Conservation (phyloP, 1,139 yeast genomes). For the Pichia sp. region DNA sequence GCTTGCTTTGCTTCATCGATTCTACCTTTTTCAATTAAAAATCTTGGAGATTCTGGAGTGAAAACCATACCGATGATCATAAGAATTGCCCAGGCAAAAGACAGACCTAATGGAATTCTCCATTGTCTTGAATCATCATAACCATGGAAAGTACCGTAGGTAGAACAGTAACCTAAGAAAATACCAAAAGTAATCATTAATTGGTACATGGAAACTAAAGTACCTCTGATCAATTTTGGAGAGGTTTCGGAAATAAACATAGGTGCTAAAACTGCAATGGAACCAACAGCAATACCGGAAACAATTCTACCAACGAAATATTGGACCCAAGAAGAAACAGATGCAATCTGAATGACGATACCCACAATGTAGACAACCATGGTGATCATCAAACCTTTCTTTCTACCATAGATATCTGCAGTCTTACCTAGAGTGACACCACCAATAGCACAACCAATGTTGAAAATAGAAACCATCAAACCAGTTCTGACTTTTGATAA, state of each 20-base stretch:
- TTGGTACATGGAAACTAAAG: slow-evolving; percentile 58
- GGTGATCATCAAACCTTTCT: slow-evolving; percentile 47
- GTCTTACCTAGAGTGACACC: slow-evolving; percentile 48
- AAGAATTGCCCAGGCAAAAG: slow-evolving; percentile 43
- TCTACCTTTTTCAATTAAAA: slow-evolving; percentile 45
- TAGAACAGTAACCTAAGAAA: slow-evolving; percentile 57
- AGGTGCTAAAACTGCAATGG: slow-evolving; percentile 55
- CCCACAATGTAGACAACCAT: slow-evolving; percentile 56
- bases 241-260: slow-evolving; percentile 61
- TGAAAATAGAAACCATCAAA: slow-evolving; percentile 58
- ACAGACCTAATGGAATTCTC: slow-evolving; percentile 58
- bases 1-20: slow-evolving; percentile 55
- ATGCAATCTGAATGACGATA: slow-evolving; percentile 55
- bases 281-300: slow-evolving; percentile 62
- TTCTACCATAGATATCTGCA: slow-evolving; percentile 58
- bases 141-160: slow-evolving; percentile 47
- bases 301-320: slow-evolving; percentile 56
- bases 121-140: slow-evolving; percentile 48
- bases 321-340: slow-evolving; percentile 46
- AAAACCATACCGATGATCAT: slow-evolving; percentile 48
- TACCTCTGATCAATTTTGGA: slow-evolving; percentile 66
- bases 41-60: slow-evolving; percentile 80
- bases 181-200: slow-evolving; percentile 59
- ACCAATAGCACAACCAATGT: slow-evolving; percentile 69
- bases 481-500: slow-evolving; percentile 53